Base-by-base conservation (phyloP, 108 stramenopile species). In the Cyclotella distinguenda region DNA sequence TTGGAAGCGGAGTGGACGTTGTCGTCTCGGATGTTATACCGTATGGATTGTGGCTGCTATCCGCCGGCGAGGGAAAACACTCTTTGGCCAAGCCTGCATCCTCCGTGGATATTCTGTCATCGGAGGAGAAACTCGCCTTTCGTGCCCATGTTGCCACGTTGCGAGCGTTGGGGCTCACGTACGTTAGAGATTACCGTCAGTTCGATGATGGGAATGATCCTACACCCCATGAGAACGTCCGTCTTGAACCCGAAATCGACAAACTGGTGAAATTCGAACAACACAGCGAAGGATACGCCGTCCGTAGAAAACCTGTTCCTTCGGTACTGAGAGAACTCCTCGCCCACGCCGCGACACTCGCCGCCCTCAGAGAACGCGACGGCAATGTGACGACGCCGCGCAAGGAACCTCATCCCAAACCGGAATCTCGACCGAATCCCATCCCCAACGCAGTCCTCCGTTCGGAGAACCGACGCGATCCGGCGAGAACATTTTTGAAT, bases 221-320 rank as follows among this genome's bases (percentile, higher is more conserved):
- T 44, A 30, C 30, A 25, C 19, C 57, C 16, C 32, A 21, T 13
- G 70, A 76, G 35, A 71, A 81, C 15, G 76, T 90, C 71, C 70
- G 82, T 27, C 60, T 93, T 10, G 87, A 89, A 48, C 92, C 92
- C 49, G 78, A 87, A 43, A 87, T 93, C 32, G 78, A 93, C 47
- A 72, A 75, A 27, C 67, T 88, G 15, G 72, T 77, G 0, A 54
- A 76, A 25, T 91, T 76, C 52, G 42, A 74, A 35, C 62, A 53
- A 22, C 32, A 72, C 21, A 40, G 55, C 21, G 67, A 45, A 23
- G 22, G 35, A 4, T 64, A 23, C 26, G 19, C 38, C 13, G 39
- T 50, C 5, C 35, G 47, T 6, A 49, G 69, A 42, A 58, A 53
- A 25, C 57, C 68, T n/a, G 32, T 77, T 15, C 77, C 74, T 31